phyloP scores from a whole-genome alignment of 164 flowering plant genomes.

The Platanus orientalis region DNA sequence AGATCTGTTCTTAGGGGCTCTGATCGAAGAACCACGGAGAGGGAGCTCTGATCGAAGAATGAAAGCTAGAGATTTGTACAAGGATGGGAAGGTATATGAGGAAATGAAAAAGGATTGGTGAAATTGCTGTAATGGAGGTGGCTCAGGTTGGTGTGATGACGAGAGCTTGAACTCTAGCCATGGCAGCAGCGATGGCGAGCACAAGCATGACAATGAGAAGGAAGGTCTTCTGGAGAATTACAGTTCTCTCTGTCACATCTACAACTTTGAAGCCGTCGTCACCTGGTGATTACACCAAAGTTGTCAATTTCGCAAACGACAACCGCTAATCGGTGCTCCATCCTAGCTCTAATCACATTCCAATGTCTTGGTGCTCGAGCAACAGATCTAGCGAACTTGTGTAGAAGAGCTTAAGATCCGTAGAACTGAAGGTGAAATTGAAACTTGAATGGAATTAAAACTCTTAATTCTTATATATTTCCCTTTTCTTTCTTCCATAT shows the following conservation, averaged over 20 bases:
- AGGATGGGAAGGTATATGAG: conserved; percentile 29
- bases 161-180: conserved; percentile 25
- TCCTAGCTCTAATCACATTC: conserved; percentile 13
- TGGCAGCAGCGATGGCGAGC: conserved; percentile 16
- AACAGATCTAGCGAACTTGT: conserved; percentile 34
- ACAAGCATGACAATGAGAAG: conserved; percentile 14
- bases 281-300: neutral
- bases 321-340: conserved; percentile 3
- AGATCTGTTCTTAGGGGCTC: no score
- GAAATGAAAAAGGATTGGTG: conserved; percentile 27
- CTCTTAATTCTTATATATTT: no score
- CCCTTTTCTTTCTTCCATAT: no score
- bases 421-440: conserved; percentile 44
- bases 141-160: conserved; percentile 26
- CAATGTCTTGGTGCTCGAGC: conserved; percentile 43
- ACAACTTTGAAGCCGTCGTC: conserved; percentile 22
- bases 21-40: conserved; percentile 4
- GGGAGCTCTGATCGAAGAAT: no score
- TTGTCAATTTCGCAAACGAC: conserved; percentile 1
- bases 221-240: conserved; percentile 16
- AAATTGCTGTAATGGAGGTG: conserved; percentile 32
- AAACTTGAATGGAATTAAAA: neutral
- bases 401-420: conserved; percentile 21
- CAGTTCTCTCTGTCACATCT: conserved; percentile 14
- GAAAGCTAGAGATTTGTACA: neutral